These are phyloP conservation scores for Tricholoma sp. DNA, from an alignment of 768 basidiomycete species.

Conservation along the genomic window DNA sequence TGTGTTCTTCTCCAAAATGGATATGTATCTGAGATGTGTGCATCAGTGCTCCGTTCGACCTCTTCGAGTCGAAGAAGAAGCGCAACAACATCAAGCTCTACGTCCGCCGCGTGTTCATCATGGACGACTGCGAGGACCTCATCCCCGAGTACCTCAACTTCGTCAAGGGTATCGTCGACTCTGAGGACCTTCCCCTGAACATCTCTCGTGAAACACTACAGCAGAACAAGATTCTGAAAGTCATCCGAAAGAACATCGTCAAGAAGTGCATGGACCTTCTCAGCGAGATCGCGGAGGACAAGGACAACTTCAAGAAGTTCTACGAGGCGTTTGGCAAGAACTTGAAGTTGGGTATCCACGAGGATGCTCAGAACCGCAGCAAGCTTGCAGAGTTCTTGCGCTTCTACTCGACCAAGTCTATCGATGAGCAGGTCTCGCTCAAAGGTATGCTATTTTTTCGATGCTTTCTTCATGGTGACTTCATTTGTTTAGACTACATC, in stretches of 20 bases:
- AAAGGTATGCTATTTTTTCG: slow-evolving; percentile 54
- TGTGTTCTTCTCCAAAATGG: no score
- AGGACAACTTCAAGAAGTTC: slow-evolving; percentile 97
- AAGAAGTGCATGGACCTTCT: slow-evolving; percentile 97
- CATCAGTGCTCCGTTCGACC: slow-evolving; percentile 90
- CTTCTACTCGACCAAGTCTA: slow-evolving; percentile 94
- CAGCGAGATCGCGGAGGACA: slow-evolving; percentile 97
- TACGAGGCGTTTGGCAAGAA: slow-evolving; percentile 99
- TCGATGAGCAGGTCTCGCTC: slow-evolving; percentile 87
- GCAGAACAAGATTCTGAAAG: slow-evolving; percentile 99
- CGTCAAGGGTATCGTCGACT: slow-evolving; percentile 99
- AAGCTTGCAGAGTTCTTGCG: slow-evolving; percentile 99
- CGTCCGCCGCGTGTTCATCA: slow-evolving; percentile 99
- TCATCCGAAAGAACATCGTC: slow-evolving; percentile 98
- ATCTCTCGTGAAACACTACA: slow-evolving; percentile 99
- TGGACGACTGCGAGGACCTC: slow-evolving; percentile 99
- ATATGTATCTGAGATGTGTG: slow-evolving; percentile 8
- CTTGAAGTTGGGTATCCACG: slow-evolving; percentile 99
- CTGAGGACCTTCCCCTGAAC: slow-evolving; percentile 99
- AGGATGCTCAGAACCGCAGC: slow-evolving; percentile 97
- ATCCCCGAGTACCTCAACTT: slow-evolving; percentile 99
- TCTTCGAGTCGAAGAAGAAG: slow-evolving; percentile 99
- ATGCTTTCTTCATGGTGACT: background rate
- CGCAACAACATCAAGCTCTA: slow-evolving; percentile 99
- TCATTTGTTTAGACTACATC: slow-evolving; percentile 74